Percentiles rank a stretch among this genome's conserved stretches.
phyloP scores from a whole-genome alignment of 768 basidiomycete genomes.

The Leccinum aurantiacum region DNA sequence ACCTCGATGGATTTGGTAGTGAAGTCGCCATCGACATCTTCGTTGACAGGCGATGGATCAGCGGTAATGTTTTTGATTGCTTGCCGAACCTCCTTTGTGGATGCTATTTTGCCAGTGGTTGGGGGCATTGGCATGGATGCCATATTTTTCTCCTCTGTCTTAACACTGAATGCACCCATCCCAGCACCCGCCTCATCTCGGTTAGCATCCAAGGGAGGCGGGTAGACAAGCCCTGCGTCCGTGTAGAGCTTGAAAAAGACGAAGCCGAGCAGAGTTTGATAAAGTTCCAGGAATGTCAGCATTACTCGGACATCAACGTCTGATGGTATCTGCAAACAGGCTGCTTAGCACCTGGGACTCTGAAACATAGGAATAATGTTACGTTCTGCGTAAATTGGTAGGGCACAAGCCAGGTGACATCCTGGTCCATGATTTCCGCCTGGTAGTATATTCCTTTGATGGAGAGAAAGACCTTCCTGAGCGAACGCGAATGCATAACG shows the following conservation, averaged over 20 bases:
- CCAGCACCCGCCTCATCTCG: slow-evolving; percentile 87
- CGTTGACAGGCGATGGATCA: slow-evolving; percentile 21
- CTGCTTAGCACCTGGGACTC: slow-evolving; percentile 8
- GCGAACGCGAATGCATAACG: slow-evolving; percentile 79
- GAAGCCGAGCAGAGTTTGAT: slow-evolving; percentile 95
- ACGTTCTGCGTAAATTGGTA: slow-evolving; percentile 97
- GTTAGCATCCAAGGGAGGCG: slow-evolving; percentile 81
- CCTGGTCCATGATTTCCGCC: slow-evolving; percentile 91
- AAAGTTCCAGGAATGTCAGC: slow-evolving; percentile 96
- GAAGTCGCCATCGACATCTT: slow-evolving; percentile 42
- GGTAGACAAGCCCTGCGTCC: slow-evolving; percentile 90
- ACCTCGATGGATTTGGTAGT: slow-evolving; percentile 32
- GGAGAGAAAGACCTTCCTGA: slow-evolving; percentile 91
- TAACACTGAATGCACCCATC: slow-evolving; percentile 81
- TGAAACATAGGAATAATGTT: slow-evolving; percentile 25
- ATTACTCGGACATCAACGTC: slow-evolving; percentile 98
- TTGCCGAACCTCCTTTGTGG: slow-evolving; percentile 54
- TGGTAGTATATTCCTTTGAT: slow-evolving; percentile 99
- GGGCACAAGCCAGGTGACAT: slow-evolving; percentile 93
- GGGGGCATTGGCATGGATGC: slow-evolving; percentile 19
- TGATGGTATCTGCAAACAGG: slow-evolving; percentile 66
- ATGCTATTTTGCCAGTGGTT: slow-evolving; percentile 38
- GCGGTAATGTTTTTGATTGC: slow-evolving; percentile 47
- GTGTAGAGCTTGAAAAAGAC: slow-evolving; percentile 98
- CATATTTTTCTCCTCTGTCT: slow-evolving; percentile 41